Conservation (phyloP, 306 rosid species). For the Sophora flavescens region DNA sequence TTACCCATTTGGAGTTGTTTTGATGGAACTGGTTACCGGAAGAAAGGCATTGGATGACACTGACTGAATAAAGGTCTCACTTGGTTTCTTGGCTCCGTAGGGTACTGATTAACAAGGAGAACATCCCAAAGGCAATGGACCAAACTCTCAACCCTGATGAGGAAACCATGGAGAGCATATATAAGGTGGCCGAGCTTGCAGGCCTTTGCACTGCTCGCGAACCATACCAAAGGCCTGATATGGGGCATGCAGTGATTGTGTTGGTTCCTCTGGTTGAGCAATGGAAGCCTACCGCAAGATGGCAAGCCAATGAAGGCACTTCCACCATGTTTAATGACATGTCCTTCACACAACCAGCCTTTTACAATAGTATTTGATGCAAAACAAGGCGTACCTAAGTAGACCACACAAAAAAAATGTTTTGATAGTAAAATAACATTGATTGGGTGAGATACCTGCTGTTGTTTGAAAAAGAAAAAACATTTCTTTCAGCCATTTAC, state of each 20-base stretch:
- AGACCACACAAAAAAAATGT: too few species aligned
- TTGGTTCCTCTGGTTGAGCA: conserved; percentile 83
- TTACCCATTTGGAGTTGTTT: conserved; percentile 86
- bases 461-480: too few species aligned
- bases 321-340: conserved; percentile 70
- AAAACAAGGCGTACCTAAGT: too few species aligned
- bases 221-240: conserved; percentile 89
- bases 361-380: too few species aligned
- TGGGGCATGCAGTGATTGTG: conserved; percentile 90
- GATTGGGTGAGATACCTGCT: too few species aligned
- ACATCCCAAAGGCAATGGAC: conserved; percentile 82
- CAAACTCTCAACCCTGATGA: conserved; percentile 72
- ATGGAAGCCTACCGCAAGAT: conserved; percentile 80
- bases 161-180: conserved; percentile 87
- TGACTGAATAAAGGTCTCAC: conserved; percentile 86
- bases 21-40: conserved; percentile 86
- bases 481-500: too few species aligned
- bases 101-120: conserved; percentile 77
- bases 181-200: conserved; percentile 81
- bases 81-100: conserved; percentile 87
- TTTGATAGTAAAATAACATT: too few species aligned
- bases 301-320: conserved; percentile 94
- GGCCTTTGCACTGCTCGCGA: conserved; percentile 92
- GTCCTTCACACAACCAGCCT: conserved; percentile 37
- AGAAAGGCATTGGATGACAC: conserved; percentile 82